A percentile compares a stretch with the other conserved stretches of the same genome.
Conservation (phyloP, 257 asterid genomes). For the Scutellaria minor region DNA sequence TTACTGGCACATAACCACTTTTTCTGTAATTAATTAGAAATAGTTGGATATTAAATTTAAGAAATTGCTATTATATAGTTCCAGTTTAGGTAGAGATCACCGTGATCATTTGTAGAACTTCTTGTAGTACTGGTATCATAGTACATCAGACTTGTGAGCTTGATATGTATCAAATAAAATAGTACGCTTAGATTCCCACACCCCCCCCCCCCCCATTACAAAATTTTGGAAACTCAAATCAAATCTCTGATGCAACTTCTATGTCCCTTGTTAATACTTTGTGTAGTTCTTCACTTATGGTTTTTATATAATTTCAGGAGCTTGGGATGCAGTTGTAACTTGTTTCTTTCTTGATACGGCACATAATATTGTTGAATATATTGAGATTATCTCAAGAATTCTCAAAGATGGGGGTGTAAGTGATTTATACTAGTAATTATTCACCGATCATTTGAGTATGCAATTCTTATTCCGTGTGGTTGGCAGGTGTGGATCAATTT, state of each 20-base stretch:
- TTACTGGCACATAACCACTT: no score
- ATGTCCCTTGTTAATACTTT: slow-evolving; percentile 8
- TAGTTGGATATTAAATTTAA: background rate
- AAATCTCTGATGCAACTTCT: slow-evolving; percentile 16
- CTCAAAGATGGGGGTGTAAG: slow-evolving; percentile 96
- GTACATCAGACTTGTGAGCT: slow-evolving; percentile 8
- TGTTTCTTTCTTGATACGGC: slow-evolving; percentile 98
- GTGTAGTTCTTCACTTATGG: slow-evolving; percentile 11
- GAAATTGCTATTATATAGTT: slow-evolving; percentile 6
- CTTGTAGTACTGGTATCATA: background rate
- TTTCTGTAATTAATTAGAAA: background rate
- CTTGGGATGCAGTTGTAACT: slow-evolving; percentile 97
- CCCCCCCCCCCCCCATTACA: background rate
- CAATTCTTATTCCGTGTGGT: slow-evolving; percentile 38
- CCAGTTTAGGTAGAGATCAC: background rate
- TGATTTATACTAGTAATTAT: slow-evolving; percentile 34
- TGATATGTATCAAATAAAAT: slow-evolving; percentile 9
- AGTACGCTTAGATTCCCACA: background rate
- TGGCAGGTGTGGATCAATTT: slow-evolving; percentile 94
- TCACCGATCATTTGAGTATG: slow-evolving; percentile 24
- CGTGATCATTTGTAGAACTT: background rate
- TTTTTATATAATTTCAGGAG: slow-evolving; percentile 59
- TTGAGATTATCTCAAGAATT: slow-evolving; percentile 82
- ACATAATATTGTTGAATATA: slow-evolving; percentile 92
- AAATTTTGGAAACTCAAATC: slow-evolving; percentile 6